Conservation (phyloP, 1,139 yeast species). For the Wickerhamomyces sp. region DNA sequence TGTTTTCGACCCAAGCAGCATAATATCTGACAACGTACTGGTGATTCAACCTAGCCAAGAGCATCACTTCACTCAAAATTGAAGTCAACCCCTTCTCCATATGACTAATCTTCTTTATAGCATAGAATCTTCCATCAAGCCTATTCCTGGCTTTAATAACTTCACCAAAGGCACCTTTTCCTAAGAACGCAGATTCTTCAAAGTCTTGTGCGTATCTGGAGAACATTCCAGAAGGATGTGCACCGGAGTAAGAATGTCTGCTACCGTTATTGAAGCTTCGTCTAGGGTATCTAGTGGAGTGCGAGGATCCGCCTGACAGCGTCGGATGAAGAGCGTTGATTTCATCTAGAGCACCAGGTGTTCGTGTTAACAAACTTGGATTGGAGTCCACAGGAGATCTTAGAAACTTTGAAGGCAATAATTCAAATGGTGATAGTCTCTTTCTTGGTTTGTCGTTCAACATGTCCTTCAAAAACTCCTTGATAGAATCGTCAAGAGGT, state of each 20-base stretch:
- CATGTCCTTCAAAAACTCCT: constrained; percentile 63
- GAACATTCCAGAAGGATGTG: constrained; percentile 19
- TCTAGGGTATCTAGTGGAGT: constrained; percentile 27
- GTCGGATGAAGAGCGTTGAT: constrained; percentile 14
- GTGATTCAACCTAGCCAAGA: constrained; percentile 86
- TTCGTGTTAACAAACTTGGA: constrained; percentile 17
- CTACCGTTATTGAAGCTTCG: constrained; percentile 36
- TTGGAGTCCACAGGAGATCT: constrained; percentile 54
- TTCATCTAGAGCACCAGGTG: constrained; percentile 11
- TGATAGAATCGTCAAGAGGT: constrained; percentile 47
- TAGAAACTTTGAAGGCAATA: constrained; percentile 76
- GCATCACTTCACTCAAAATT: constrained; percentile 83
- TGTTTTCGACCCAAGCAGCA: constrained; percentile 95
- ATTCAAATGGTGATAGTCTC: constrained; percentile 77
- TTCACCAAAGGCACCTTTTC: constrained; percentile 96
- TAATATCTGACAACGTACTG: constrained; percentile 94
- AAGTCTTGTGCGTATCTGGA: constrained; percentile 78
- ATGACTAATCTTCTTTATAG: constrained; percentile 86
- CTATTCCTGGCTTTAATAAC: constrained; percentile 93
- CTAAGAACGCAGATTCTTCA: constrained; percentile 89
- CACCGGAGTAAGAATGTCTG: constrained; percentile 28
- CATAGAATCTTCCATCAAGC: constrained; percentile 91
- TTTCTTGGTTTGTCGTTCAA: constrained; percentile 62
- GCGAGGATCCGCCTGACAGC: constrained; percentile 17
- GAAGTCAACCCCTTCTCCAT: constrained; percentile 73